phyloP scores from a whole-genome alignment of 2,329 filamentous ascomycete species.

The Verticillium nonalfalfae region DNA sequence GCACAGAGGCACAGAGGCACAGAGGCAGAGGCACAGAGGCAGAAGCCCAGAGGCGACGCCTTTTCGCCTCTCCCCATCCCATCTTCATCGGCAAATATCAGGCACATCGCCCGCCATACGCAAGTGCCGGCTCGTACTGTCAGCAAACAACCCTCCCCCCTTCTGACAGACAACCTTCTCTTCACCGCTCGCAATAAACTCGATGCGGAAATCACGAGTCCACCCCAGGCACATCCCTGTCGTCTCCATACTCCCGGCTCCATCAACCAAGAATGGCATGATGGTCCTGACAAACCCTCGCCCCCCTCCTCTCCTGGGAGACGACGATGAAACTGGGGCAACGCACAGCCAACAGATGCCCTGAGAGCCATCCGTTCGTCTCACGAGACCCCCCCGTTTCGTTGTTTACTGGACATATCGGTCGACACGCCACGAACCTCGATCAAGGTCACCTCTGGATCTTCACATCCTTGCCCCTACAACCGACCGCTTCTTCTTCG shows the following conservation, averaged over 20 bases:
- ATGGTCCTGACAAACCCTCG: neutral
- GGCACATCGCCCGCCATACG: neutral
- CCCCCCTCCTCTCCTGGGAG: too few relatives aligned
- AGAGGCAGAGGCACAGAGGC: too few relatives aligned
- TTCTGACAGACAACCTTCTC: neutral
- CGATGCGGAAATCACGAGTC: neutral
- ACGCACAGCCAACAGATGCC: neutral
- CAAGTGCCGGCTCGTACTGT: neutral
- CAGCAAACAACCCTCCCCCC: neutral
- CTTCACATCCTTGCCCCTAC: neutral
- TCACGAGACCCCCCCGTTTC: neutral
- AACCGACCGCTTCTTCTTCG: neutral
- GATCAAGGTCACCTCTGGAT: neutral
- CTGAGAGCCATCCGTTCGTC: neutral
- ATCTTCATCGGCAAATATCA: neutral
- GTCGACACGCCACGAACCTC: neutral
- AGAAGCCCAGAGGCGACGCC: too few relatives aligned
- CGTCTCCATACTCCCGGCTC: neutral
- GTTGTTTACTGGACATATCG: neutral
- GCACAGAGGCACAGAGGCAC: too few relatives aligned
- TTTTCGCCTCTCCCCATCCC: neutral
- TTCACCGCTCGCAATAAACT: neutral
- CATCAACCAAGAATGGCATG: neutral
- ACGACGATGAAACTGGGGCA: neutral
- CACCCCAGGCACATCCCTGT: neutral